phyloP scores from a whole-genome alignment of 768 basidiomycete species.

The Cyclocybe aegerita region DNA sequence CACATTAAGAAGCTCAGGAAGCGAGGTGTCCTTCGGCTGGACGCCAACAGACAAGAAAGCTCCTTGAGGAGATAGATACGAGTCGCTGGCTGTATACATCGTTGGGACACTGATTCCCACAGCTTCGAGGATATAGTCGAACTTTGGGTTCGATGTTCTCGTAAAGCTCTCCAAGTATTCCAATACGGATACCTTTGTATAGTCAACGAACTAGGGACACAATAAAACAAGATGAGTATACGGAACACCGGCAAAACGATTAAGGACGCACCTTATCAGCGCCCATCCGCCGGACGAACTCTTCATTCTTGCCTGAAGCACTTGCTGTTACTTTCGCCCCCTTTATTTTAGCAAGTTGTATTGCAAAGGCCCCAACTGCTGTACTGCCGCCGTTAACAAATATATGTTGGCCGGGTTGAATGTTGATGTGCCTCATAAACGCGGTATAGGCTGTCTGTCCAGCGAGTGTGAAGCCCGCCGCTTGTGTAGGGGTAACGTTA shows the following conservation, averaged over 20 bases:
- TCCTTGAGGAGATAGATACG: constrained; percentile 55
- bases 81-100: constrained; percentile 45
- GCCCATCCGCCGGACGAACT: constrained; percentile 56
- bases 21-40: constrained; percentile 28
- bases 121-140: constrained; percentile 59
- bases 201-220: constrained; percentile 52
- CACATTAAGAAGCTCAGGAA: constrained; percentile 29
- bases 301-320: constrained; percentile 60
- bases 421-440: constrained; percentile 41
- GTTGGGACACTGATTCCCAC: constrained; percentile 45
- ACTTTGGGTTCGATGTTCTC: constrained; percentile 45
- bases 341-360: constrained; percentile 68
- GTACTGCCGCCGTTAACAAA: constrained; percentile 75
- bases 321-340: constrained; percentile 59
- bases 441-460: constrained; percentile 58
- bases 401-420: constrained; percentile 55
- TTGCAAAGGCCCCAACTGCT: constrained; percentile 66
- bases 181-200: constrained; percentile 49
- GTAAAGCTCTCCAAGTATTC: constrained; percentile 35
- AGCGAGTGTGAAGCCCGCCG: constrained; percentile 57
- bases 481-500: constrained; percentile 51
- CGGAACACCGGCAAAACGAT: too few species aligned
- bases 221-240: too few species aligned
- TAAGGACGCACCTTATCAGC: constrained; percentile 56
- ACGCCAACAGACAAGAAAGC: constrained; percentile 53